Percentiles rank a stretch among this genome's conserved stretches.
These are phyloP conservation scores for Trichosporon asahii DNA, from an alignment of 1,284 basidiomycete species.

Conservation along the genomic window DNA sequence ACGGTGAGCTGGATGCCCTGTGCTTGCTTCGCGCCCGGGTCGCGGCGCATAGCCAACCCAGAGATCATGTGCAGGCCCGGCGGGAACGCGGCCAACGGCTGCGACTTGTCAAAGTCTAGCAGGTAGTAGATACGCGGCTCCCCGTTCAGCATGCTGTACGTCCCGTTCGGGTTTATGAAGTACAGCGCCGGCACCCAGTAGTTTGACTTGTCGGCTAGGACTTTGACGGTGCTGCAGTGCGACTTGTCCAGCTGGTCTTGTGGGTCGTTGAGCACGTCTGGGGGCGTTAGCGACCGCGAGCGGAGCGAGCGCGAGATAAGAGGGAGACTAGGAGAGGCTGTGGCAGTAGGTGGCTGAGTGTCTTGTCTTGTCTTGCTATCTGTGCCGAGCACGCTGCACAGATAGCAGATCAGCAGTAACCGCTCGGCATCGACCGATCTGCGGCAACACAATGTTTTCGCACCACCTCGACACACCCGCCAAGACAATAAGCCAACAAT, in stretches of 20 bases:
- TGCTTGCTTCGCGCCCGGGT: conserved; percentile 16
- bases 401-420: not conserved
- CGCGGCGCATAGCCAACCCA: conserved; percentile 33
- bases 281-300: not conserved
- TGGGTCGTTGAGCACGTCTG: conserved; percentile 28
- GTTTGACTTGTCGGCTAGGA: conserved; percentile 45
- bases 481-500: no score
- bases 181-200: conserved; percentile 35
- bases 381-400: not conserved
- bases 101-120: conserved; percentile 14
- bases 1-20: conserved; percentile 8
- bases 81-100: conserved; percentile 44
- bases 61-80: conserved; percentile 45
- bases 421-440: not conserved
- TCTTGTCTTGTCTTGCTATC: no score
- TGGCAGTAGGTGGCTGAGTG: no score
- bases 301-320: not conserved
- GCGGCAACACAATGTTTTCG: no score
- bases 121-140: conserved; percentile 2
- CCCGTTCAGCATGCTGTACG: conserved; percentile 4
- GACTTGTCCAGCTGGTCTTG: conserved; percentile 25
- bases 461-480: no score
- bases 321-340: not conserved
- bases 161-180: conserved; percentile 23
- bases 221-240: conserved; percentile 32